Percentiles rank a stretch among this genome's conserved stretches.
Conservation (phyloP, 495 filamentous ascomycete species). For the Saxophila tyrrhenica region DNA sequence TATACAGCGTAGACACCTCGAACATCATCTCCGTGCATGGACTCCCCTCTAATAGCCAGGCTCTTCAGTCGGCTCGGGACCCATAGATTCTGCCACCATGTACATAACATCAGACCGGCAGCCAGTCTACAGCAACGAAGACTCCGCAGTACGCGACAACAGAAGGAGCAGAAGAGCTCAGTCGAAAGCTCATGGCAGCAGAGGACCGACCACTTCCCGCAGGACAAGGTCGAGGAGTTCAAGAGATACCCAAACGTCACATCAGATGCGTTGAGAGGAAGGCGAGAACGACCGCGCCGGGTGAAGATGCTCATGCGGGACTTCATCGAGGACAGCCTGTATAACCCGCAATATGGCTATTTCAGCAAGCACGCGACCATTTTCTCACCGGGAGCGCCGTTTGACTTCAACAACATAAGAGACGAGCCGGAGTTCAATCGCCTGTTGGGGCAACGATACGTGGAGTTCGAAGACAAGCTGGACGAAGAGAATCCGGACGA, state of each 20-base stretch:
- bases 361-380: constrained; percentile 97
- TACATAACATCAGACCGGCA: constrained; percentile 30
- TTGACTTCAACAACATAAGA: constrained; percentile 68
- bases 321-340: constrained; percentile 96
- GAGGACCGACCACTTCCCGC: constrained; percentile 54
- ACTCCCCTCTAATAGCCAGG: constrained; percentile 64
- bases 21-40: no score
- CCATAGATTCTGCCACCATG: constrained; percentile 47
- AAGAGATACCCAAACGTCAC: constrained; percentile 72
- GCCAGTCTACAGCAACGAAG: constrained; percentile 7
- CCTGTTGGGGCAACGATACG: constrained; percentile 66
- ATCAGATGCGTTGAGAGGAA: constrained; percentile 56
- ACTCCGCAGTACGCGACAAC: not conserved
- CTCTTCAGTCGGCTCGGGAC: constrained; percentile 76
- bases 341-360: constrained; percentile 96
- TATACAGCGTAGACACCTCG: no score
- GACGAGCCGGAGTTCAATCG: constrained; percentile 76
- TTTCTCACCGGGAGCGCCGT: constrained; percentile 85
- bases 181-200: constrained; percentile 64
- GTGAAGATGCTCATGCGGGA: constrained; percentile 96
- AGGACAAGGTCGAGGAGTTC: constrained; percentile 70
- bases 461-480: constrained; percentile 76
- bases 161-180: constrained; percentile 8
- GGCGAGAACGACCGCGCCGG: constrained; percentile 65
- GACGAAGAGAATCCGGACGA: constrained; percentile 59